These are phyloP conservation scores for Thermomyces lanuginosus DNA, from an alignment of 2,329 filamentous ascomycete species.

Conservation along the genomic window DNA sequence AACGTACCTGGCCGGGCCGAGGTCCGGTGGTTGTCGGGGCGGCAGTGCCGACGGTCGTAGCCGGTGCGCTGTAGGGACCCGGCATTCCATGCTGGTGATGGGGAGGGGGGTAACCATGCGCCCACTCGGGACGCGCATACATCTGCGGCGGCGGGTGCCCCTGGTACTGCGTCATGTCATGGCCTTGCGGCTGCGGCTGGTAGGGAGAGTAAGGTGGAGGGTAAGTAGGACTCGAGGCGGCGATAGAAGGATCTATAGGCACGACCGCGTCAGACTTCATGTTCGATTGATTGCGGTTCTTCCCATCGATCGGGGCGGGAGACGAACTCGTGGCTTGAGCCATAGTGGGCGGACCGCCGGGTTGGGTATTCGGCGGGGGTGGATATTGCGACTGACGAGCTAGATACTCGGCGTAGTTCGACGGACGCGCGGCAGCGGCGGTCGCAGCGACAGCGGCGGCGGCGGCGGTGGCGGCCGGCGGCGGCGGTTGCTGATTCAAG, in stretches of 20 bases:
- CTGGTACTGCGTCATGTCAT: constrained; percentile 66
- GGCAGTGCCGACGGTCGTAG: constrained; percentile 43
- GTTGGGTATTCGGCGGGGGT: constrained; percentile 48
- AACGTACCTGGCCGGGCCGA: constrained; percentile 46
- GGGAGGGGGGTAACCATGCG: constrained; percentile 29
- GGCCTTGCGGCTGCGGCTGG: constrained; percentile 55
- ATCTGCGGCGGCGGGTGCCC: constrained; percentile 33
- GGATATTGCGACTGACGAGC: constrained; percentile 59
- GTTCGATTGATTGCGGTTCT: constrained; percentile 46
- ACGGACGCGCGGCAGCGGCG: constrained; percentile 58
- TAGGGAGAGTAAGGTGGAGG: constrained; percentile 79
- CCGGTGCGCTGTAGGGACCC: constrained; percentile 34
- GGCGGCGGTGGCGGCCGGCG: too few species aligned
- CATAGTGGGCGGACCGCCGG: constrained; percentile 74
- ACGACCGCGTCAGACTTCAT: constrained; percentile 91
- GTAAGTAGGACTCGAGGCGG: constrained; percentile 82
- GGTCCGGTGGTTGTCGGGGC: constrained; percentile 44
- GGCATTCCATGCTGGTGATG: constrained; percentile 33
- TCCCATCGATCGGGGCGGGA: constrained; percentile 65
- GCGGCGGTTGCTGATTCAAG: too few species aligned
- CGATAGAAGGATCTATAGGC: constrained; percentile 98
- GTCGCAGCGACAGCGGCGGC: too few species aligned
- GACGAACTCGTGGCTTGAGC: constrained; percentile 99
- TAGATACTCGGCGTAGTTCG: constrained; percentile 75
- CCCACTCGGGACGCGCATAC: constrained; percentile 32